Evolutionary conservation across 148 eudicot species (phyloP).

Genomic region (Bassia scoparia): DNA sequence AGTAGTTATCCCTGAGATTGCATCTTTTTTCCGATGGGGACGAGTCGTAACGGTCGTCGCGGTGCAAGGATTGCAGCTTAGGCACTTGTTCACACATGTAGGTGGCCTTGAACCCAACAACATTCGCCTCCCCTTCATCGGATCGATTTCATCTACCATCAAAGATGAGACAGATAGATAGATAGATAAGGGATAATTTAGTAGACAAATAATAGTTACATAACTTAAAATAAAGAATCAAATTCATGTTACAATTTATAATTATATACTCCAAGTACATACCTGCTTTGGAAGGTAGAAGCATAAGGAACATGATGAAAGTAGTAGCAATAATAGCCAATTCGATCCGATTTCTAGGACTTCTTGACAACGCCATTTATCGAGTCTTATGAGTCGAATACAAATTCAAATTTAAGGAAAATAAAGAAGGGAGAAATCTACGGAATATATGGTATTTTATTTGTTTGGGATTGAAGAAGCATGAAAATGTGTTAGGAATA

Average conservation of each 20-base stretch:
- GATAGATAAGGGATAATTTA: neutral
- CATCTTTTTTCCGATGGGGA: constrained; percentile 6
- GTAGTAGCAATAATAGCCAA: constrained; percentile 11
- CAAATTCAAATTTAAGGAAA: neutral
- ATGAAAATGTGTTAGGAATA: too few relatives aligned
- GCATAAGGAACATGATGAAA: constrained; percentile 19
- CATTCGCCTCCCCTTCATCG: constrained; percentile 7
- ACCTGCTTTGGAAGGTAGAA: constrained; percentile 31
- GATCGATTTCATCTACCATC: constrained; percentile 19
- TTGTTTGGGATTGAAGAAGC: constrained; percentile 18
- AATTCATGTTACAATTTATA: too few relatives aligned
- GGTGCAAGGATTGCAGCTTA: constrained; percentile 33
- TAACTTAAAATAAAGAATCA: too few relatives aligned
- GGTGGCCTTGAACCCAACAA: constrained; percentile 42
- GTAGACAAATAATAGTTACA: too few relatives aligned
- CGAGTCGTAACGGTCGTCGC: constrained; percentile 28
- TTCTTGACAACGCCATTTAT: constrained; percentile 25
- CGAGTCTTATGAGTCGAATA: neutral
- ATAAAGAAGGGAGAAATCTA: neutral
- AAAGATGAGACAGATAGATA: neutral
- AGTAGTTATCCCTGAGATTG: neutral
- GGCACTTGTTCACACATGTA: constrained; percentile 32
- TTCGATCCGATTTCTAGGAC: neutral
- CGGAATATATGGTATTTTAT: neutral
- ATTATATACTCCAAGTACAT: too few relatives aligned